Conservation (phyloP, 2,329 filamentous ascomycete genomes). For the Byssoonygena ceratinophila region DNA sequence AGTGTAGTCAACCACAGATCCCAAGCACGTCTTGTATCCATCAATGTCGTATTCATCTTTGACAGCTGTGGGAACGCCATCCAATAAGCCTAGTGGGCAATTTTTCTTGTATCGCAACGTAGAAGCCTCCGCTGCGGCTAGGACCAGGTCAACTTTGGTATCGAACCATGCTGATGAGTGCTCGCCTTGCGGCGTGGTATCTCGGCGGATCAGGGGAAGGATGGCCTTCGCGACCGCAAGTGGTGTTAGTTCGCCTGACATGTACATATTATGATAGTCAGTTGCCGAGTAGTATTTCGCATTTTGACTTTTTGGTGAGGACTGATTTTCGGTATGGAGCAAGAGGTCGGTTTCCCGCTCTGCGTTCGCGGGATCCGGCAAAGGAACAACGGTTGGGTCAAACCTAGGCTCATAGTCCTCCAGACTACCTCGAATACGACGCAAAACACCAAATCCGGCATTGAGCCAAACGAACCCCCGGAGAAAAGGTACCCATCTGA, state of each 20-base stretch:
- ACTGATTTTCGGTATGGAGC: slow-evolving; percentile 19
- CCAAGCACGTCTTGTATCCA: slow-evolving; percentile 54
- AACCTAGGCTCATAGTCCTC: slow-evolving; percentile 44
- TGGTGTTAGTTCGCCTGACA: slow-evolving; percentile 58
- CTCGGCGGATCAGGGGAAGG: slow-evolving; percentile 57
- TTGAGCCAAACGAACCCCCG: slow-evolving; percentile 58
- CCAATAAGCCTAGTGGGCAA: slow-evolving; percentile 53
- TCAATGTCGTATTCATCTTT: slow-evolving; percentile 63
- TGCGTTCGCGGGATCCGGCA: slow-evolving; percentile 19
- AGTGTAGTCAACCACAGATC: slow-evolving; percentile 47
- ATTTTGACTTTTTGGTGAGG: slow-evolving; percentile 22
- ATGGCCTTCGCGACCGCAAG: slow-evolving; percentile 59
- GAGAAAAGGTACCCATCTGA: slow-evolving; percentile 46
- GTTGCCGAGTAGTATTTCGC: slow-evolving; percentile 53
- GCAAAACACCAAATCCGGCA: slow-evolving; percentile 53
- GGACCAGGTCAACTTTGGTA: slow-evolving; percentile 50
- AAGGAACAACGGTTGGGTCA: slow-evolving; percentile 48
- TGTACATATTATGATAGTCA: slow-evolving; percentile 69
- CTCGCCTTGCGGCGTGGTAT: slow-evolving; percentile 43
- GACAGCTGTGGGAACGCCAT: slow-evolving; percentile 65
- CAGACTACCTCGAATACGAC: slow-evolving; percentile 43
- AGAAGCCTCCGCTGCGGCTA: slow-evolving; percentile 60
- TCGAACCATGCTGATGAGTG: slow-evolving; percentile 65
- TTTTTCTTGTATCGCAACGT: slow-evolving; percentile 58
- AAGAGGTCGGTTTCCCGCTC: slow-evolving; percentile 14